phyloP scores from a whole-genome alignment of 2,329 filamentous ascomycete species.

The Boeremia lycopersici region DNA sequence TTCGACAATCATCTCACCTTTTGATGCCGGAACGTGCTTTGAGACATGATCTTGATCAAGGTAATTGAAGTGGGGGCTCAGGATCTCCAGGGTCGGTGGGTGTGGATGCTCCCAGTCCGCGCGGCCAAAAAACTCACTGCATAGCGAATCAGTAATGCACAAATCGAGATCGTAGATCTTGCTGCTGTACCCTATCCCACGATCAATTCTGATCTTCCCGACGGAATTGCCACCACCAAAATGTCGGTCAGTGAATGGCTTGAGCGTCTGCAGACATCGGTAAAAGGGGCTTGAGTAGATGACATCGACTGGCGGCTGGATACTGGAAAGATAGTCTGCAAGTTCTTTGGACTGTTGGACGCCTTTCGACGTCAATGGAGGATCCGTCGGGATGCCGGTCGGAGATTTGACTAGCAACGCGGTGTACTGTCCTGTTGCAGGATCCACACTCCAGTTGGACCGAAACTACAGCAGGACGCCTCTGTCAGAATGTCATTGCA shows the following conservation, averaged over 20 bases:
- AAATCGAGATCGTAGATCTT: neutral
- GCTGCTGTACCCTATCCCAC: slow-evolving; percentile 56
- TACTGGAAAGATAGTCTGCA: slow-evolving; percentile 64
- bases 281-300: slow-evolving; percentile 68
- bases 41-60: slow-evolving; percentile 64
- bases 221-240: slow-evolving; percentile 37
- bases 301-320: slow-evolving; percentile 71
- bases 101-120: slow-evolving; percentile 85
- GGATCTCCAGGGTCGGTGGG: slow-evolving; percentile 67
- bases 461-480: slow-evolving; percentile 66
- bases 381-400: slow-evolving; percentile 86
- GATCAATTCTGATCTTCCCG: slow-evolving; percentile 57
- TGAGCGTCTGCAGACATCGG: slow-evolving; percentile 48
- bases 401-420: slow-evolving; percentile 70
- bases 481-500: slow-evolving; percentile 27
- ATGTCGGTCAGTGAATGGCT: slow-evolving; percentile 45
- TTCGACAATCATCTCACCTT: slow-evolving; percentile 79
- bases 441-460: slow-evolving; percentile 86
- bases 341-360: slow-evolving; percentile 83
- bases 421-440: slow-evolving; percentile 77
- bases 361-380: slow-evolving; percentile 84
- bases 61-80: slow-evolving; percentile 71
- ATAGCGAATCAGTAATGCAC: slow-evolving; percentile 50
- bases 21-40: slow-evolving; percentile 69
- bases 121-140: slow-evolving; percentile 87